Percentiles rank a stretch among this genome's conserved stretches.
These are phyloP conservation scores for Globisporangium solare DNA, from an alignment of 352 stramenopile genomes.

Conservation along the genomic window DNA sequence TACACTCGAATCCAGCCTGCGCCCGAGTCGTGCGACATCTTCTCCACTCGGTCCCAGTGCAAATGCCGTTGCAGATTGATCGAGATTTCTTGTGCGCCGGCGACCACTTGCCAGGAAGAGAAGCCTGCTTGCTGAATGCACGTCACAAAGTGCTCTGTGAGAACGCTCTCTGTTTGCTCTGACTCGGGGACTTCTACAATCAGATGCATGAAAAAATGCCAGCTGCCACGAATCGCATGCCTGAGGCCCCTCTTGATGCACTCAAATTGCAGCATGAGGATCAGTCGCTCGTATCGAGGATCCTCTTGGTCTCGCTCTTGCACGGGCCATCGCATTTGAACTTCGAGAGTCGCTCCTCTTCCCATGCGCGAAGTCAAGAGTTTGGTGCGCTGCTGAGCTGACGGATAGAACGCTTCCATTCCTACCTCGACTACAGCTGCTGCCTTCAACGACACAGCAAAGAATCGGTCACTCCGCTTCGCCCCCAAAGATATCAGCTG, in stretches of 20 bases:
- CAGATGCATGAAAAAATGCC: constrained; percentile 85
- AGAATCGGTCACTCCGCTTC: constrained; percentile 78
- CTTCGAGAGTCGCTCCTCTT: constrained; percentile 74
- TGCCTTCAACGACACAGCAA: constrained; percentile 77
- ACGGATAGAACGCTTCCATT: constrained; percentile 85
- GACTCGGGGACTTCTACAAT: constrained; percentile 57
- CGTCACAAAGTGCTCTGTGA: constrained; percentile 62
- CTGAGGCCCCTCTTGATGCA: constrained; percentile 70
- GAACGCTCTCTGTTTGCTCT: constrained; percentile 47
- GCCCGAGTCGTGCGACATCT: constrained; percentile 85
- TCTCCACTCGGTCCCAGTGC: constrained; percentile 85
- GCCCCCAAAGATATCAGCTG: constrained; percentile 76
- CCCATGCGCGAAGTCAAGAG: constrained; percentile 81
- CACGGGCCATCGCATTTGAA: constrained; percentile 84
- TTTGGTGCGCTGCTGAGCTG: constrained; percentile 75
- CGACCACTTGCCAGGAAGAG: constrained; percentile 79
- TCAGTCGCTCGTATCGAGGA: constrained; percentile 78
- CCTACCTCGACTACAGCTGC: constrained; percentile 80
- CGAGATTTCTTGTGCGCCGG: constrained; percentile 80
- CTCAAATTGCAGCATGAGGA: constrained; percentile 85
- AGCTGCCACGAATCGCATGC: constrained; percentile 71
- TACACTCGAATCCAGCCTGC: constrained; percentile 86
- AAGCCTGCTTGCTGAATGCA: constrained; percentile 84
- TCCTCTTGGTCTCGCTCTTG: constrained; percentile 86
- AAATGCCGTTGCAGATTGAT: constrained; percentile 86